Conservation (phyloP, 2,329 filamentous ascomycete species). For the Venturiaceae sp. region DNA sequence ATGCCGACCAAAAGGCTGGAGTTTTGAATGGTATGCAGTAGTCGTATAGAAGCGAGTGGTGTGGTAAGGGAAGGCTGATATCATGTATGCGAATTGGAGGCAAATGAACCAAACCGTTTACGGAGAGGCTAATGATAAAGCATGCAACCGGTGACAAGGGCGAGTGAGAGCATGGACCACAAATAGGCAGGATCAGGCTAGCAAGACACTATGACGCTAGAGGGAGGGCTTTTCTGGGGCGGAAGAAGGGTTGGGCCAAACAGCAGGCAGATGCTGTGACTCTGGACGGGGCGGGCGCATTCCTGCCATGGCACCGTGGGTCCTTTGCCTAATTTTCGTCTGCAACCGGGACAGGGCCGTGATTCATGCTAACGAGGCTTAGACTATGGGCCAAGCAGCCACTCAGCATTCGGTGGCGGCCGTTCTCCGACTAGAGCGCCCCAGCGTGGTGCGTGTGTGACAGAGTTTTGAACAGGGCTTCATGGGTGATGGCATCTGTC, state of each 20-base stretch:
- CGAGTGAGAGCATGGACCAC: slow-evolving; percentile 1
- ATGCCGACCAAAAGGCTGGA: neutral
- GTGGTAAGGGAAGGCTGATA: slow-evolving; percentile 6
- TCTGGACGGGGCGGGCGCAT: neutral
- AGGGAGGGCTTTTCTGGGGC: neutral
- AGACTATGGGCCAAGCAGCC: neutral
- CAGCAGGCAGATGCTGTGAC: neutral
- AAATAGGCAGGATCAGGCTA: slow-evolving; percentile 10
- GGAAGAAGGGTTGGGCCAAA: neutral
- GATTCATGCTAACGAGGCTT: slow-evolving; percentile 5
- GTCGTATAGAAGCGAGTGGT: neutral
- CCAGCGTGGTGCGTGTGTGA: neutral
- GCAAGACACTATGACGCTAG: slow-evolving; percentile 6
- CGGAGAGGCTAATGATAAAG: neutral
- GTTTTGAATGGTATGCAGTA: neutral
- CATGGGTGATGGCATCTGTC: neutral
- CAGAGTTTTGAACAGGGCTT: neutral
- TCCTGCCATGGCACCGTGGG: neutral
- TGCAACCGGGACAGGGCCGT: neutral
- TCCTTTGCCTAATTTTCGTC: slow-evolving; percentile 1
- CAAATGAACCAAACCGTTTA: neutral
- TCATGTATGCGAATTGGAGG: slow-evolving; percentile 3
- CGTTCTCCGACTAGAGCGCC: neutral
- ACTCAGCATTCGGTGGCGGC: neutral
- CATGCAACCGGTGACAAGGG: slow-evolving; percentile 7